Evolutionary conservation across 208 protist genomes (phyloP).

Genomic region (Wallacemonas sp.): DNA sequence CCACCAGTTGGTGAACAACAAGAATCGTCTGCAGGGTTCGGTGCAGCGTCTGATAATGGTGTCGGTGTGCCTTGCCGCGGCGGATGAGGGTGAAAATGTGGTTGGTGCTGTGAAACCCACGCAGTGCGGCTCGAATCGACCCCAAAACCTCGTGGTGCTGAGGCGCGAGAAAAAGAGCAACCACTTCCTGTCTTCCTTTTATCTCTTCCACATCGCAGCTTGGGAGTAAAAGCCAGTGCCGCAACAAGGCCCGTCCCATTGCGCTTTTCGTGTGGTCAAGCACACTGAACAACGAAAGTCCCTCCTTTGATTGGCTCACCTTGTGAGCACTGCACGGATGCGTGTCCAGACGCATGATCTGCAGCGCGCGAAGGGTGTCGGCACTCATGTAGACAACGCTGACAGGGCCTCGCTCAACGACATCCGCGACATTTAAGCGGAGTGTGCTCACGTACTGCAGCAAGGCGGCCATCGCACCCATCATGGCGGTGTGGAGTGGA

Average conservation of each 20-base stretch:
- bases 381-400: conserved; percentile 62
- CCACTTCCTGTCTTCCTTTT: conserved; percentile 51
- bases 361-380: conserved; percentile 47
- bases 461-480: conserved; percentile 74
- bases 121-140: conserved; percentile 52
- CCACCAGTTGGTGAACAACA: conserved; percentile 37
- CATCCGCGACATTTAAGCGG: conserved; percentile 62
- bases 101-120: conserved; percentile 40
- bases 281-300: conserved; percentile 71
- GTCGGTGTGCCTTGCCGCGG: conserved; percentile 40
- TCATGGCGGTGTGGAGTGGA: conserved; percentile 47
- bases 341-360: conserved; percentile 69
- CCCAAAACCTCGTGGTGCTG: conserved; percentile 43
- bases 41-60: conserved; percentile 67
- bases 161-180: conserved; percentile 59
- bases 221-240: conserved; percentile 79
- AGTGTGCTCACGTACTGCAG: conserved; percentile 44
- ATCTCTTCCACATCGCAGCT: conserved; percentile 56
- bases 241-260: conserved; percentile 55
- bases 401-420: conserved; percentile 57
- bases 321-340: conserved; percentile 82
- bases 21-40: conserved; percentile 46
- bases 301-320: conserved; percentile 77
- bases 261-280: conserved; percentile 54
- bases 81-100: conserved; percentile 76